Percentiles rank a stretch among this genome's conserved stretches.
These are phyloP conservation scores for Alloascoidea africana DNA, from an alignment of 805 yeast genomes.

Conservation along the genomic window DNA sequence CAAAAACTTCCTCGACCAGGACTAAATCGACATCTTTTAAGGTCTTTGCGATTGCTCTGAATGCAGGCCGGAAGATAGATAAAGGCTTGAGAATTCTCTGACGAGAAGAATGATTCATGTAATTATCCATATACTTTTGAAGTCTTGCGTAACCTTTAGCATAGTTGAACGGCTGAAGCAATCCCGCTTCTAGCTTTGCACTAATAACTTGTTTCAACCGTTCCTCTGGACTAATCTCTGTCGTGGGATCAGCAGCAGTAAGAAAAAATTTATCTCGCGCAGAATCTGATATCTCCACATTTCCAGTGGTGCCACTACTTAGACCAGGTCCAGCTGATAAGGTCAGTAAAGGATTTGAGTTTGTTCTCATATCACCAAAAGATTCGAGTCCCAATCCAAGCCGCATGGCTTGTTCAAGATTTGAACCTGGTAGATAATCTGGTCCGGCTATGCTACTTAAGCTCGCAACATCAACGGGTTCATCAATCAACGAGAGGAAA, in stretches of 20 bases:
- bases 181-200: conserved; percentile 89
- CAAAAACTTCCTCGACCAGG: conserved; percentile 86
- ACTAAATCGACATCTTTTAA: conserved; percentile 84
- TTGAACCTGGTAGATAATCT: no score
- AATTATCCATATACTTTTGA: conserved; percentile 83
- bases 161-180: conserved; percentile 83
- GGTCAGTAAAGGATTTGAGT: no score
- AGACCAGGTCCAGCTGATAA: no score
- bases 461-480: conserved; percentile 35
- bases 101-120: conserved; percentile 73
- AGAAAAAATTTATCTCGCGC: conserved; percentile 87
- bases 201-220: conserved; percentile 84
- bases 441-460: no score
- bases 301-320: no score
- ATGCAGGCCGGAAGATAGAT: conserved; percentile 79
- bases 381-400: no score
- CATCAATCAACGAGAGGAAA: conserved; percentile 81
- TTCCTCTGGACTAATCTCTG: conserved; percentile 88
- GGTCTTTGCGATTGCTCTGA: conserved; percentile 81
- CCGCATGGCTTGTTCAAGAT: no score
- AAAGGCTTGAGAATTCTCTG: conserved; percentile 79
- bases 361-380: no score
- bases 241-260: conserved; percentile 95
- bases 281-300: conserved; percentile 28
- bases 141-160: conserved; percentile 86